These are phyloP conservation scores for Epichloe hybrida DNA, from an alignment of 2,329 filamentous ascomycete species.

Conservation along the genomic window DNA sequence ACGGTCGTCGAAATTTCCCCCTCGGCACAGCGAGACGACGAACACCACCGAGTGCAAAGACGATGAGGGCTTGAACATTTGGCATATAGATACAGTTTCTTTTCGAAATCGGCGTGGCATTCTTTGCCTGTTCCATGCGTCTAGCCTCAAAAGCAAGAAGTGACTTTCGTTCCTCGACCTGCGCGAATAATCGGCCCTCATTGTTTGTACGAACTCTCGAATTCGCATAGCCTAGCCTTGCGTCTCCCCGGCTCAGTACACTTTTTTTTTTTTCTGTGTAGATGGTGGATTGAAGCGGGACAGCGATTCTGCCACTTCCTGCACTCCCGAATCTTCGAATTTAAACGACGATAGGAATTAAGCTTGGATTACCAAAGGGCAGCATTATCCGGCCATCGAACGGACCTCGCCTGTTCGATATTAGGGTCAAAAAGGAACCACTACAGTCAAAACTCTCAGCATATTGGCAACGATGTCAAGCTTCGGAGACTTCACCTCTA, in stretches of 20 bases:
- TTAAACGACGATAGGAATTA: not conserved
- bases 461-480: conserved; percentile 46
- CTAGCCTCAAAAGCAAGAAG: not conserved
- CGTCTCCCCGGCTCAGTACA: not conserved
- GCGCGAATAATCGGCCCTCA: not conserved
- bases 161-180: not conserved
- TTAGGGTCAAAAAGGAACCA: not conserved
- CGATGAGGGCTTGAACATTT: not conserved
- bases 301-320: too few relatives aligned
- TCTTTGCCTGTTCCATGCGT: not conserved
- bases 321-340: not conserved
- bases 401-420: not conserved
- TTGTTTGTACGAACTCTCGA: not conserved
- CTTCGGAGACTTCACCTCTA: conserved; percentile 79
- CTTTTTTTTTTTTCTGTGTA: not conserved
- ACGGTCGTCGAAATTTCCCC: not conserved
- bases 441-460: not conserved
- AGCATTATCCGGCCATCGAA: not conserved
- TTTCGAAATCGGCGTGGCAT: not conserved
- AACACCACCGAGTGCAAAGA: not conserved
- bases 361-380: not conserved
- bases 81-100: not conserved
- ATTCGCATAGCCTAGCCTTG: not conserved
- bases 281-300: not conserved
- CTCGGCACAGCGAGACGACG: not conserved